Conservation (phyloP, 192 early-diverging fungal species). For the Ambispora gerdemannii region DNA sequence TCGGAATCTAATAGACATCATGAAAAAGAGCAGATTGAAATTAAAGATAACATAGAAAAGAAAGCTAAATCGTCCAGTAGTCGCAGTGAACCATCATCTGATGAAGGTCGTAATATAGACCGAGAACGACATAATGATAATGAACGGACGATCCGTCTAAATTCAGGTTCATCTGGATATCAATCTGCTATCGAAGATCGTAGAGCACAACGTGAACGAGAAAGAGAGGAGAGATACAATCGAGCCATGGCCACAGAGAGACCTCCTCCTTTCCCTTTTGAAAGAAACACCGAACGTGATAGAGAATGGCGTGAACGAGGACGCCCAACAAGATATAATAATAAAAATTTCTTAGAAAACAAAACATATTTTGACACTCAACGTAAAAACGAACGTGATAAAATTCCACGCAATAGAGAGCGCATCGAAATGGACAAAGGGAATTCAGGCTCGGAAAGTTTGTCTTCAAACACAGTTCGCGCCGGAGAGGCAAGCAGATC, state of each 20-base stretch:
- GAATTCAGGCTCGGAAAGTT: neutral
- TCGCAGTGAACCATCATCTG: conserved; percentile 6
- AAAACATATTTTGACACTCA: conserved; percentile 12
- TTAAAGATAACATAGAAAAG: neutral
- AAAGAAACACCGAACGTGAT: neutral
- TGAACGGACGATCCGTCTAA: neutral
- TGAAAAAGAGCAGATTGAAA: neutral
- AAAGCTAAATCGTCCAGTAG: neutral
- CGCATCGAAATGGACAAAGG: neutral
- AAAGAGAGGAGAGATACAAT: conserved; percentile 25
- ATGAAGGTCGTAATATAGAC: conserved; percentile 16
- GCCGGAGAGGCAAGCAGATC: conserved; percentile 3
- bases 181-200: conserved; percentile 12
- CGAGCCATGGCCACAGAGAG: neutral
- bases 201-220: neutral
- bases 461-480: conserved; percentile 6
- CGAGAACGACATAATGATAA: neutral
- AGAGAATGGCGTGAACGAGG: conserved; percentile 22
- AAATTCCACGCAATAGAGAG: neutral
- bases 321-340: conserved; percentile 16
- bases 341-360: conserved; percentile 16
- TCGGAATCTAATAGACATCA: neutral
- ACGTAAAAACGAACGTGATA: neutral
- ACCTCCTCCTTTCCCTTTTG: neutral
- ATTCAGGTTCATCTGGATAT: neutral